phyloP scores from a whole-genome alignment of 2,329 filamentous ascomycete species.

The Fusarium sp. region DNA sequence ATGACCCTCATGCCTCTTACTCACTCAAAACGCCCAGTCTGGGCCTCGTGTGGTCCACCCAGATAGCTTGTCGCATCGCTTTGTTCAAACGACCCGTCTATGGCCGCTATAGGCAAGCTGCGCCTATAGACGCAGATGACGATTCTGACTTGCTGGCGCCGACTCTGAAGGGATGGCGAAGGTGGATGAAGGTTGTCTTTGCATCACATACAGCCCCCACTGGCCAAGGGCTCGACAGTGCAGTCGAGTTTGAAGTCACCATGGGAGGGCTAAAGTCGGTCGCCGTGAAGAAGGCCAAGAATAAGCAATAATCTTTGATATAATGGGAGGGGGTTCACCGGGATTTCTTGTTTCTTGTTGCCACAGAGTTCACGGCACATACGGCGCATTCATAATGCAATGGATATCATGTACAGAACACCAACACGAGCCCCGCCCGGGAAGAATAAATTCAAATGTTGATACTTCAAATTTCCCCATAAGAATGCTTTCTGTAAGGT shows the following conservation, averaged over 20 bases:
- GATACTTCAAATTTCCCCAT: slow-evolving; percentile 17
- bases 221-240: slow-evolving; percentile 59
- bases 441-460: slow-evolving; percentile 16
- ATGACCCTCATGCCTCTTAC: slow-evolving; percentile 62
- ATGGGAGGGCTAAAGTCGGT: slow-evolving; percentile 67
- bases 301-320: background rate
- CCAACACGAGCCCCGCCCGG: background rate
- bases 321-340: background rate
- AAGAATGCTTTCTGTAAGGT: slow-evolving; percentile 29
- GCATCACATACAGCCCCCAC: slow-evolving; percentile 75
- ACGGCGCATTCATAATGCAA: background rate
- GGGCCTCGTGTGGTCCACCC: slow-evolving; percentile 90
- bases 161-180: slow-evolving; percentile 69
- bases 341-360: background rate
- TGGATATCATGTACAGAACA: background rate
- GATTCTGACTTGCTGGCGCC: slow-evolving; percentile 55
- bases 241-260: slow-evolving; percentile 80
- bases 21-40: slow-evolving; percentile 84
- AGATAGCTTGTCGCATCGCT: slow-evolving; percentile 84
- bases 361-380: background rate
- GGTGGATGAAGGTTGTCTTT: slow-evolving; percentile 92
- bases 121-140: slow-evolving; percentile 50
- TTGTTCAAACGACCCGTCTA: slow-evolving; percentile 77
- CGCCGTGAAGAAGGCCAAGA: slow-evolving; percentile 15
- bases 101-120: slow-evolving; percentile 49